Conservation (phyloP, 495 filamentous ascomycete genomes). For the Daldinia grandis region DNA sequence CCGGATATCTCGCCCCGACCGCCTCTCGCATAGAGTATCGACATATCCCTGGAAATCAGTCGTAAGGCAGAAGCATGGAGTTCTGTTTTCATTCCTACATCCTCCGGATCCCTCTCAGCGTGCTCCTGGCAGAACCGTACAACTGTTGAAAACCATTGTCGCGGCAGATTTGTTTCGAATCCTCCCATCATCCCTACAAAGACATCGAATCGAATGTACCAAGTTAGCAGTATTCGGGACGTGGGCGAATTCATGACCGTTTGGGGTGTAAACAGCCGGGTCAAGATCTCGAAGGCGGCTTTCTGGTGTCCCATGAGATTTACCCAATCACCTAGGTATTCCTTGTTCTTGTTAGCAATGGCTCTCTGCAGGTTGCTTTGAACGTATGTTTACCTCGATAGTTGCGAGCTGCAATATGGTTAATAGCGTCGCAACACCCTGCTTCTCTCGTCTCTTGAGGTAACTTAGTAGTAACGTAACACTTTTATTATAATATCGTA, state of each 20-base stretch:
- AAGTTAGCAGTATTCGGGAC: conserved; percentile 75
- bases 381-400: conserved; percentile 75
- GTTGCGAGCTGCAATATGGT: conserved; percentile 92
- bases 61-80: conserved; percentile 70
- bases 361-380: neutral
- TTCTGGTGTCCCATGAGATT: conserved; percentile 92
- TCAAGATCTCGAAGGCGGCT: conserved; percentile 84
- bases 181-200: conserved; percentile 84
- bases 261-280: conserved; percentile 77
- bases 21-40: conserved; percentile 76
- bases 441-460: conserved; percentile 71
- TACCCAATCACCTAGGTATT: conserved; percentile 93
- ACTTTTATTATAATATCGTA: conserved; percentile 89
- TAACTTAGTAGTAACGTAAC: conserved; percentile 77
- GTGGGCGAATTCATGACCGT: conserved; percentile 74
- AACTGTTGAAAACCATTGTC: conserved; percentile 79
- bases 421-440: conserved; percentile 77
- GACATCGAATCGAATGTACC: conserved; percentile 92
- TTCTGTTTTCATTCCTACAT: conserved; percentile 72
- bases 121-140: conserved; percentile 69
- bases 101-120: conserved; percentile 65
- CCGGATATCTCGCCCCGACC: conserved; percentile 67
- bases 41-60: conserved; percentile 81
- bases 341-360: conserved; percentile 63
- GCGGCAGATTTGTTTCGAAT: conserved; percentile 73